phyloP scores from a whole-genome alignment of 2,329 filamentous ascomycete genomes.

The Ophiocordyceps camponoti-floridani region DNA sequence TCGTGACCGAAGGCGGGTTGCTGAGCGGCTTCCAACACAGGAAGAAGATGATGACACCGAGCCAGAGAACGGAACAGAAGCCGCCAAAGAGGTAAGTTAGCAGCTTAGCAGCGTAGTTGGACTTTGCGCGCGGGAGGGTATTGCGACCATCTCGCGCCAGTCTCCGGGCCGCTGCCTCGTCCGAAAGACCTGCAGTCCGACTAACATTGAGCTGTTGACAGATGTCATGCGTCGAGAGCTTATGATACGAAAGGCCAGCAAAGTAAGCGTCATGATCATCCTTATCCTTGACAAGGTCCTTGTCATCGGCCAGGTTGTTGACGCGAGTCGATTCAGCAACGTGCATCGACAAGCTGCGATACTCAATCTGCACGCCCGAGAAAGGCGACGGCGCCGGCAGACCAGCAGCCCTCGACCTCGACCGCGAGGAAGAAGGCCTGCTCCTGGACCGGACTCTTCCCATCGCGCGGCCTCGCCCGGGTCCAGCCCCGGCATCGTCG shows the following conservation, averaged over 20 bases:
- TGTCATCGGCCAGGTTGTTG: constrained; percentile 6
- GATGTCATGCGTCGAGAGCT: constrained; percentile 14
- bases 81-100: constrained; percentile 26
- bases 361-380: constrained; percentile 19
- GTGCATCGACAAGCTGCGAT: constrained; percentile 21
- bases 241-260: constrained; percentile 19
- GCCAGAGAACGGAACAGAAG: constrained; percentile 27
- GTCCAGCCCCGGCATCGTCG: background rate
- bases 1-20: constrained; percentile 21
- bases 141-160: constrained; percentile 23
- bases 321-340: constrained; percentile 17
- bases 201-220: constrained; percentile 21
- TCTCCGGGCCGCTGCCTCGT: constrained; percentile 13
- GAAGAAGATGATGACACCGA: constrained; percentile 28
- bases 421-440: background rate
- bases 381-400: constrained; percentile 11
- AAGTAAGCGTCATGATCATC: constrained; percentile 23
- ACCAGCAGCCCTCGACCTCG: background rate
- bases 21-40: constrained; percentile 28
- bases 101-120: constrained; percentile 23
- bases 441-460: background rate
- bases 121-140: constrained; percentile 20
- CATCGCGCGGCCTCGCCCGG: background rate
- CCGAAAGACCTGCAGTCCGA: constrained; percentile 15
- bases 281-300: constrained; percentile 7